phyloP scores from a whole-genome alignment of 306 rosid genomes.

The Mucuna pruriens region DNA sequence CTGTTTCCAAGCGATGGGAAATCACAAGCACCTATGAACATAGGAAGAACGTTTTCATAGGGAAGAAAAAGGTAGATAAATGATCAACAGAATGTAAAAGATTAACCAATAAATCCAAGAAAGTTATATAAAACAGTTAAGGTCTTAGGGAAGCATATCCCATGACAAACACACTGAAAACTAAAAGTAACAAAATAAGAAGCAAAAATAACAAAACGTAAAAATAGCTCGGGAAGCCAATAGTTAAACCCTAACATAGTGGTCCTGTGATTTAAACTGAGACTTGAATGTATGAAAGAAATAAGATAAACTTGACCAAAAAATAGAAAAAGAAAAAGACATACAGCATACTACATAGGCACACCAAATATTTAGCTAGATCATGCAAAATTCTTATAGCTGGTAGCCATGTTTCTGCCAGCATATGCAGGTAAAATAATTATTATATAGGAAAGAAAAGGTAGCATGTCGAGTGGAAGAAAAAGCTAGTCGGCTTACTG shows the following conservation, averaged over 20 bases:
- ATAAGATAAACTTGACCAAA: not conserved
- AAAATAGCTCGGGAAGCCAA: not conserved
- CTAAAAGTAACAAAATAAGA: not conserved
- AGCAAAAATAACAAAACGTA: not conserved
- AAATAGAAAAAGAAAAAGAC: not conserved
- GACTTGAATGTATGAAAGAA: conserved; percentile 2
- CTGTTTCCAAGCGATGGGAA: conserved; percentile 88
- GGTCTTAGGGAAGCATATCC: not conserved
- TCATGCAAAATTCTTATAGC: conserved; percentile 9
- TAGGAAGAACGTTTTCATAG: conserved; percentile 15
- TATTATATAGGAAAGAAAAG: not conserved
- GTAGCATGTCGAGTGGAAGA: conserved; percentile 11
- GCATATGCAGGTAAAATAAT: not conserved
- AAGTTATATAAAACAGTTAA: not conserved
- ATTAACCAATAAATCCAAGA: conserved; percentile 10
- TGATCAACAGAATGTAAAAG: conserved; percentile 8
- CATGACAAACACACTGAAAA: not conserved
- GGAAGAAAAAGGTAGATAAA: not conserved
- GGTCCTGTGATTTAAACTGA: conserved; percentile 9
- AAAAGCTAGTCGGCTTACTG: conserved; percentile 53
- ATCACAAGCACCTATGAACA: conserved; percentile 79
- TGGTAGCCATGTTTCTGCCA: not conserved
- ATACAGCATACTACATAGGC: not conserved
- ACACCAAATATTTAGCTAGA: conserved; percentile 16
- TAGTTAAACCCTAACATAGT: not conserved